Evolutionary conservation across 495 filamentous ascomycete species (phyloP), one percentile per base, ranked within the genome.

Genomic region (Aspergillus sclerotioniger): DNA sequence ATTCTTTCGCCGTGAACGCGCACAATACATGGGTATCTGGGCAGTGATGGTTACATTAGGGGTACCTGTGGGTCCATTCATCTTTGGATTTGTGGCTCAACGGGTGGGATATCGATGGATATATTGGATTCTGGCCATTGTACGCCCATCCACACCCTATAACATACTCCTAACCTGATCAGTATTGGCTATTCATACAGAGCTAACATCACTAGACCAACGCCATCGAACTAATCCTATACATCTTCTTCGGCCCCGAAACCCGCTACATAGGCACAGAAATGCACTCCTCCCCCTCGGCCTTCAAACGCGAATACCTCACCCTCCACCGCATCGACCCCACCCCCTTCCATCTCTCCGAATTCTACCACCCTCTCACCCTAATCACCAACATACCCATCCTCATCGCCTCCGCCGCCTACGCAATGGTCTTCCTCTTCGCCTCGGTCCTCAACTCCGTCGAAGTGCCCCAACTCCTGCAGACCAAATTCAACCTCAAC

Each of bases 181-280:
- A n/a, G n/a, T n/a, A n/a, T n/a, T n/a, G n/a, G n/a, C n/a, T n/a
- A n/a, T n/a, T n/a, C n/a, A n/a, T n/a, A n/a, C n/a, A n/a, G n/a
- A n/a, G n/a, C 17, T 57, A 19, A 59, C 53, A 8, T 15, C 2
- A 49, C 6, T 39, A 83, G 80, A 82, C 71, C 47, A 84, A 84
- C 57, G 80, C 62, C 8, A 69, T 71, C 25, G 72, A 84, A 60
- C 76, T 84, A 47, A 64, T 86, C 32, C 62, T 81, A 1, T 85
- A 79, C 49, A 45, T 84, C 50, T 76, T 83, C 71, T 73, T 84
- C 56, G 77, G 80, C n/a, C 78, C 80, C 1, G 83, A 86, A 69
- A 83, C 83, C 8, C 80, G 76, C 39, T 84, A 84, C 54, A 65
- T 81, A 43, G 69, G 69, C 41, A 44, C 53, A 28, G 61, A 69